Conservation (phyloP, 371 early-diverging fungal species). For the Mucor mucedo region DNA sequence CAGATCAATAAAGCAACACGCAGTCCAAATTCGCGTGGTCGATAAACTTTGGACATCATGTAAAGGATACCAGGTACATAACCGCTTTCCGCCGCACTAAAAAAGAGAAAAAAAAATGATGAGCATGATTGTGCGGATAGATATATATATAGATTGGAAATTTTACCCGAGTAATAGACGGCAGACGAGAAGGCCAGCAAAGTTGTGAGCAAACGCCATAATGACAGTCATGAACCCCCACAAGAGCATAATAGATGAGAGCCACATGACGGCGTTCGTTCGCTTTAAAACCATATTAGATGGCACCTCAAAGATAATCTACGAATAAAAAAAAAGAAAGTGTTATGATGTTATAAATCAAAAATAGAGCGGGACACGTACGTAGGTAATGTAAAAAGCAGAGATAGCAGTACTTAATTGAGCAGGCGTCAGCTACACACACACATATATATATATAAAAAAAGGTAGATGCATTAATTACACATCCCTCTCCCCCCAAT, state of each 20-base stretch:
- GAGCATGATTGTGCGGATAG: background rate
- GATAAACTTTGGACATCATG: slow-evolving; percentile 35
- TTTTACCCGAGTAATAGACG: slow-evolving; percentile 45
- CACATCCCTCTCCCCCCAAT: background rate
- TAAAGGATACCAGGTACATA: slow-evolving; percentile 42
- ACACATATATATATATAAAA: background rate
- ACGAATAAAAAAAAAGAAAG: background rate
- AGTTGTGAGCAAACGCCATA: slow-evolving; percentile 45
- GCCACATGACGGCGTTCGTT: slow-evolving; percentile 47
- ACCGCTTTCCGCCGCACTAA: slow-evolving; percentile 40
- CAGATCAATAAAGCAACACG: slow-evolving; percentile 34
- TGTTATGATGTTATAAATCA: too few species aligned
- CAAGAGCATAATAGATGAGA: slow-evolving; percentile 52
- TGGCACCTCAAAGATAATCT: slow-evolving; percentile 51
- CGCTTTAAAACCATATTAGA: slow-evolving; percentile 51
- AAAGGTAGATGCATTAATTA: background rate
- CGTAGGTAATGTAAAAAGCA: slow-evolving; percentile 51
- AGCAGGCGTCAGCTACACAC: slow-evolving; percentile 24
- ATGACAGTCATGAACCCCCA: slow-evolving; percentile 50
- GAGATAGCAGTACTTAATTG: slow-evolving; percentile 38
- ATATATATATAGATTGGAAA: background rate
- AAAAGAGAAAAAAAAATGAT: too few species aligned
- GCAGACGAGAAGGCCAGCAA: slow-evolving; percentile 29
- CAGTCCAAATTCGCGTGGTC: slow-evolving; percentile 28
- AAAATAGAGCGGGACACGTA: slow-evolving; percentile 11